Evolutionary conservation across 805 yeast genomes (phyloP), one percentile per base, ranked within the genome.

Genomic region (Clavispora phyllophila): DNA sequence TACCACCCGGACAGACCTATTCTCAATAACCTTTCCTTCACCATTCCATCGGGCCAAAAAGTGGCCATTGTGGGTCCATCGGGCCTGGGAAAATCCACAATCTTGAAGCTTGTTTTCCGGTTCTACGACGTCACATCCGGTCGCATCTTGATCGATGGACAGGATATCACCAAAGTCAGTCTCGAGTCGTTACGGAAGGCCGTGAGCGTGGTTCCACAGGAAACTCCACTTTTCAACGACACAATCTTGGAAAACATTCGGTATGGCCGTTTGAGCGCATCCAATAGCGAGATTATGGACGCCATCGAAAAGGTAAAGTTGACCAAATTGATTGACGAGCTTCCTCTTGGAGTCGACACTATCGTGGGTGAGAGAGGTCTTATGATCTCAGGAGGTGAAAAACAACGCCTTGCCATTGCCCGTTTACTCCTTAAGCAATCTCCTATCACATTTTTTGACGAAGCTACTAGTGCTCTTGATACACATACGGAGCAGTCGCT

Each of bases 301-400:
- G 88, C 82, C 5, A 81, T 91, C 13, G 61, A 70, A 31, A 77
- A 79, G 54, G 96, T 96, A 4, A 82, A 85, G 54, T 70, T 91
- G 47, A 77, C 77, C 47, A 61, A 65, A 19, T 66, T 91, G 37
- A 73, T 91, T 13, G 52, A 61, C 5, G 86, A 82, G 35, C 64
- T 93, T 37, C 98, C 99, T 0, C 85, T 86, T 12, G 96, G 97
- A 1, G 69, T 77, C 32, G 70, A 84, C 23, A 93, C 98, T 0
- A 72, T 87, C 44, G 99, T 93, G 14, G 99, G 99, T 38, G 99
- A 93, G 62, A 72, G 95, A 58, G 99, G 99, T n/a, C 75, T 93
- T 76, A 93, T 93, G 99, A 90, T 93, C 37, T 88, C 96, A 20
- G 99, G 99, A n/a, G 99, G 99, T 47, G 99, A 93, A 61, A 90